These are phyloP conservation scores for Exsudoporus frostii DNA, from an alignment of 768 basidiomycete genomes.

Conservation along the genomic window DNA sequence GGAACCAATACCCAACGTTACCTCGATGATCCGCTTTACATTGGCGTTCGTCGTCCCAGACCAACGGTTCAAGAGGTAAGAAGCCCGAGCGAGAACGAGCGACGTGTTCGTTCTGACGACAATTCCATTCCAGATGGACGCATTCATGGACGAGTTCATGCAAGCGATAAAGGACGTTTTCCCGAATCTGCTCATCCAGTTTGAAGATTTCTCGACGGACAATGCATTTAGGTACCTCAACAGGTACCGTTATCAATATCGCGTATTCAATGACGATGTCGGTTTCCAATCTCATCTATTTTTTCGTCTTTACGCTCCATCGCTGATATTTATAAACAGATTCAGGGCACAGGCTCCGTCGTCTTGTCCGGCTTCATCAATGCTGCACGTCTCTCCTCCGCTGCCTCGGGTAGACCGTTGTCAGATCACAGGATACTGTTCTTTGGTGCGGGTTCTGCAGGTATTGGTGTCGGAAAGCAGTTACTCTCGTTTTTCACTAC, in stretches of 20 bases:
- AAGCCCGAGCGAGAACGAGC: neutral
- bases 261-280: conserved; percentile 74
- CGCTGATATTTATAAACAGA: conserved; percentile 32
- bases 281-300: conserved; percentile 21
- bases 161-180: conserved; percentile 59
- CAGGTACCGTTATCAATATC: conserved; percentile 53
- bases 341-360: conserved; percentile 74
- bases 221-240: conserved; percentile 75
- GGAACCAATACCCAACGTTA: conserved; percentile 71
- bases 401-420: conserved; percentile 38
- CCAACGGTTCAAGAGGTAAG: conserved; percentile 43
- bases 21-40: conserved; percentile 70
- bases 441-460: conserved; percentile 53
- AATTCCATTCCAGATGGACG: conserved; percentile 48
- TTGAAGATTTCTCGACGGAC: conserved; percentile 76
- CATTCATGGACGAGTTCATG: conserved; percentile 79
- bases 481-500: conserved; percentile 46
- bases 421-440: conserved; percentile 55
- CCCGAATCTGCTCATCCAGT: conserved; percentile 68
- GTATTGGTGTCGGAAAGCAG: conserved; percentile 54
- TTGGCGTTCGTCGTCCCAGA: conserved; percentile 61
- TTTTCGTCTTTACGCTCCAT: neutral
- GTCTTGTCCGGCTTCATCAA: conserved; percentile 74
- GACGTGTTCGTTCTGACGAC: neutral
- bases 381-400: conserved; percentile 60